A percentile compares a stretch with the other conserved stretches of the same genome.
Conservation (phyloP, 768 basidiomycete species). For the Naematelia encephala region DNA sequence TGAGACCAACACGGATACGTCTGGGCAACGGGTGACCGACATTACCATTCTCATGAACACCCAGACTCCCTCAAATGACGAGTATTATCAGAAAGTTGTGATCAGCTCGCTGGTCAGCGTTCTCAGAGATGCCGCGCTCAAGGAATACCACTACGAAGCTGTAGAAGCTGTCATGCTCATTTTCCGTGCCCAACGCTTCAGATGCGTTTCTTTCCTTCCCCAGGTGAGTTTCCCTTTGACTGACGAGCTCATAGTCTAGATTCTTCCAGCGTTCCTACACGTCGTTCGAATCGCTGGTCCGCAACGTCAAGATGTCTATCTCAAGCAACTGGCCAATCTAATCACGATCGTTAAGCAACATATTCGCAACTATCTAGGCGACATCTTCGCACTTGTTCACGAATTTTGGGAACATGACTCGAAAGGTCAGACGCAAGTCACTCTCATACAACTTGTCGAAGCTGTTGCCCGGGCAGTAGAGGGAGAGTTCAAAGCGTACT, state of each 20-base stretch:
- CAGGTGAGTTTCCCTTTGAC: constrained; percentile 58
- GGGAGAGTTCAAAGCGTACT: constrained; percentile 94
- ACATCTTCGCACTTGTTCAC: constrained; percentile 76
- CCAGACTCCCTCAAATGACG: constrained; percentile 66
- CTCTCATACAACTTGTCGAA: constrained; percentile 88
- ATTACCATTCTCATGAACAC: constrained; percentile 52
- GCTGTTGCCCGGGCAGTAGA: constrained; percentile 88
- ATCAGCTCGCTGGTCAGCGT: constrained; percentile 82
- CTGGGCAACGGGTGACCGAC: constrained; percentile 53
- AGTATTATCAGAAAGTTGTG: constrained; percentile 95
- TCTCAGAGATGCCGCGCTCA: constrained; percentile 81
- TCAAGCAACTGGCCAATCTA: constrained; percentile 92
- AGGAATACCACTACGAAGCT: constrained; percentile 81
- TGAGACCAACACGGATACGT: constrained; percentile 65
- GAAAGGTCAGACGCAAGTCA: constrained; percentile 69
- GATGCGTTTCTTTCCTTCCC: constrained; percentile 90
- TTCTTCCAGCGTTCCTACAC: constrained; percentile 88
- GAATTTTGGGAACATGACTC: constrained; percentile 75
- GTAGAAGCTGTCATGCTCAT: constrained; percentile 99
- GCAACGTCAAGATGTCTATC: constrained; percentile 73
- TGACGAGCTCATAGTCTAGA: constrained; percentile 48
- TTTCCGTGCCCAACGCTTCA: constrained; percentile 95
- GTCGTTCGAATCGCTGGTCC: constrained; percentile 75
- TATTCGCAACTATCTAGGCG: constrained; percentile 82
- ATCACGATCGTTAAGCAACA: constrained; percentile 97